Percentiles rank a stretch among this genome's conserved stretches.
These are phyloP conservation scores for Cercospora berteroae DNA, from an alignment of 2,329 filamentous ascomycete species.

Conservation along the genomic window DNA sequence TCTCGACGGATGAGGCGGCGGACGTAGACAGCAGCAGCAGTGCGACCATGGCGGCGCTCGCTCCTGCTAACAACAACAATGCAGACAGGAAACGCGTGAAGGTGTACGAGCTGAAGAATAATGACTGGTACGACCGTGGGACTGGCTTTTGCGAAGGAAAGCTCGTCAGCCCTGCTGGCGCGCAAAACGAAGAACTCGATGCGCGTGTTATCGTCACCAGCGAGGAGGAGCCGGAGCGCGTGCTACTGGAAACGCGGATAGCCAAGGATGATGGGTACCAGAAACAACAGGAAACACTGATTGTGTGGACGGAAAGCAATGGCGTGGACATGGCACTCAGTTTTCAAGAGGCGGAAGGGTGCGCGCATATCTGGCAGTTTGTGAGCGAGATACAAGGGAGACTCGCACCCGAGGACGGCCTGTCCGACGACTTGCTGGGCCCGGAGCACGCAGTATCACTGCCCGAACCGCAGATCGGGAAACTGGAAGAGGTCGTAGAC, in stretches of 20 bases:
- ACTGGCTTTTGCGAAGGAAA: conserved; percentile 91
- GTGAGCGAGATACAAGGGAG: conserved; percentile 81
- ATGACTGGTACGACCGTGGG: conserved; percentile 98
- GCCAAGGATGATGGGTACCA: conserved; percentile 94
- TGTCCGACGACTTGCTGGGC: conserved; percentile 87
- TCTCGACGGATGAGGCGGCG: conserved; percentile 26
- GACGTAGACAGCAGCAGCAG: conserved; percentile 22
- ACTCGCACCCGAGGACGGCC: conserved; percentile 70
- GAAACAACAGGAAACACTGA: conserved; percentile 97
- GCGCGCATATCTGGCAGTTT: conserved; percentile 92
- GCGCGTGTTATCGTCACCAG: conserved; percentile 87
- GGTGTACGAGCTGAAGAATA: conserved; percentile 96
- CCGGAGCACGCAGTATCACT: conserved; percentile 67
- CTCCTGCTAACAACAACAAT: conserved; percentile 45
- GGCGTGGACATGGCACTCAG: conserved; percentile 95
- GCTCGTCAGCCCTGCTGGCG: conserved; percentile 52
- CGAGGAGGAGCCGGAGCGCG: conserved; percentile 81
- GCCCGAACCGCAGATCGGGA: conserved; percentile 75
- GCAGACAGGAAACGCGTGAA: conserved; percentile 71
- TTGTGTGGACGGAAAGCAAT: conserved; percentile 94
- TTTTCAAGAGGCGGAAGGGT: conserved; percentile 96
- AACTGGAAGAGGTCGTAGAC: conserved; percentile 79
- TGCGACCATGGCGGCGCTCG: conserved; percentile 31
- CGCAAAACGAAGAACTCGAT: conserved; percentile 61
- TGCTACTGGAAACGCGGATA: conserved; percentile 85